phyloP scores from a whole-genome alignment of 345 rosid species.

The Raphanus sativus region DNA sequence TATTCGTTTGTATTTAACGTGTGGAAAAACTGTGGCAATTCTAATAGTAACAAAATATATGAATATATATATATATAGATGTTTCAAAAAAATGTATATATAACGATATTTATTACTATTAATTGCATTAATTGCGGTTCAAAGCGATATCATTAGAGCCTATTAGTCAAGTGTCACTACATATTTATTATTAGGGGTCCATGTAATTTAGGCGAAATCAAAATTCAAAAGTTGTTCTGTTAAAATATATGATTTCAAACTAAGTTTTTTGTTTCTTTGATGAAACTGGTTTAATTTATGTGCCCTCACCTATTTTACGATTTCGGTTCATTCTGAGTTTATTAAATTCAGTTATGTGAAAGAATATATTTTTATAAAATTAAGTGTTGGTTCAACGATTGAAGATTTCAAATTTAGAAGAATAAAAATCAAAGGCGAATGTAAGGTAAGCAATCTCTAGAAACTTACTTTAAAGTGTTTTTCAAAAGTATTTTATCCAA shows the following conservation, averaged over 20 bases:
- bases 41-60: no score
- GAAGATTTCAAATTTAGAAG: neutral
- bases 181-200: neutral
- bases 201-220: neutral
- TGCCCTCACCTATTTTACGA: neutral
- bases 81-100: no score
- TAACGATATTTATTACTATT: no score
- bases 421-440: slow-evolving; percentile 12
- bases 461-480: slow-evolving; percentile 14
- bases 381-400: neutral
- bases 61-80: no score
- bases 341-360: neutral
- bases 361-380: neutral
- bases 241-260: neutral
- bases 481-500: neutral
- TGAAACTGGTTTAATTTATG: neutral
- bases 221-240: neutral
- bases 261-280: no score
- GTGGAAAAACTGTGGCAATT: no score
- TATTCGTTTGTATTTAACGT: neutral
- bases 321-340: neutral
- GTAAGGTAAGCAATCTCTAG: slow-evolving; percentile 10
- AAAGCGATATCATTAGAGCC: no score
- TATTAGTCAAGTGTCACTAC: neutral
- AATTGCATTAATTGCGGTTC: no score